phyloP scores from a whole-genome alignment of 371 early-diverging fungal genomes.

The Actinomortierella ambigua region DNA sequence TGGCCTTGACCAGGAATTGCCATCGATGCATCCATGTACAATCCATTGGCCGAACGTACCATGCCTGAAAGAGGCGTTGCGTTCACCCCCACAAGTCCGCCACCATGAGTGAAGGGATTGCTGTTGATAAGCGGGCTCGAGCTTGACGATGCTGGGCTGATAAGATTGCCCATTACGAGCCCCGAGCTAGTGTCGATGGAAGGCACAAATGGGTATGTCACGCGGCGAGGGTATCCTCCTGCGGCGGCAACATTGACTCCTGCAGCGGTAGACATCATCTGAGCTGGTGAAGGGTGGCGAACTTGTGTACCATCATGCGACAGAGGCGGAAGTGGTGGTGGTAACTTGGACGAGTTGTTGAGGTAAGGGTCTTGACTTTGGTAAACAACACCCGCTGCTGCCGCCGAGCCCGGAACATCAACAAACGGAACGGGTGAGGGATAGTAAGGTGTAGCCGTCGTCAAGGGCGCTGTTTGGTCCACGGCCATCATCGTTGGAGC shows the following conservation, averaged over 20 bases:
- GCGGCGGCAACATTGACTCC: not conserved
- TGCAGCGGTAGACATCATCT: constrained; percentile 18
- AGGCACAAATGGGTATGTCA: constrained; percentile 42
- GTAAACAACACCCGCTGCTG: not conserved
- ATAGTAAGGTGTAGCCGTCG: not conserved
- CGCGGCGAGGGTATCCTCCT: constrained; percentile 23
- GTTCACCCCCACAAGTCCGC: constrained; percentile 18
- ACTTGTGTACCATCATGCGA: not conserved
- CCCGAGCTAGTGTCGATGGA: constrained; percentile 38
- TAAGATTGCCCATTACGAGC: constrained; percentile 20
- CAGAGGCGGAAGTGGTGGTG: not conserved
- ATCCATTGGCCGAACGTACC: constrained; percentile 29
- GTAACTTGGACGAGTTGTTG: constrained; percentile 11
- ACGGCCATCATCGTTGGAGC: too few relatives aligned
- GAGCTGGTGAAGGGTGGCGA: constrained; percentile 16
- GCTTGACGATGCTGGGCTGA: constrained; percentile 31
- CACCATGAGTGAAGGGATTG: constrained; percentile 23
- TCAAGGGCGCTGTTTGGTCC: not conserved
- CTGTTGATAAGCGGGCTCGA: constrained; percentile 38
- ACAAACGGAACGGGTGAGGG: not conserved
- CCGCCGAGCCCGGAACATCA: not conserved
- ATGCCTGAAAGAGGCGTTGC: constrained; percentile 20
- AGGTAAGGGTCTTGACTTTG: constrained; percentile 3
- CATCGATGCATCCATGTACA: constrained; percentile 27
- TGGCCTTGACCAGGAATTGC: constrained; percentile 9